Evolutionary conservation across 768 basidiomycete genomes (phyloP).

Genomic region (Amanita exitialis): DNA sequence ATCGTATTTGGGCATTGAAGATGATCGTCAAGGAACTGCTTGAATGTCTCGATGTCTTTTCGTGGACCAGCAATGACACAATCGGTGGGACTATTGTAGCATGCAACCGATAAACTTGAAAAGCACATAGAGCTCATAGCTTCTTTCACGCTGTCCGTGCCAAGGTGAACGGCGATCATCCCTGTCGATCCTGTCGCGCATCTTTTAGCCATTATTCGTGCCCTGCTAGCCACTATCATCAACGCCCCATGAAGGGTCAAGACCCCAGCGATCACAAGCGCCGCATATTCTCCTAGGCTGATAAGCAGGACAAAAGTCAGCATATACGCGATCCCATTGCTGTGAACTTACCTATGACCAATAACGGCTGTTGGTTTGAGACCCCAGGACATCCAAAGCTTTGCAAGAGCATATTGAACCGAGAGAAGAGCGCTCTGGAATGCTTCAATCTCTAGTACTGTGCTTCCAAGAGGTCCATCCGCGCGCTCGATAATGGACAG

Average conservation of each 20-base stretch:
- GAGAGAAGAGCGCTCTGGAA: constrained; percentile 48
- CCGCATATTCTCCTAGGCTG: constrained; percentile 72
- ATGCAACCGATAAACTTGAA: constrained; percentile 38
- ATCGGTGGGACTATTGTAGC: constrained; percentile 49
- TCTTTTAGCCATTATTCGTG: constrained; percentile 40
- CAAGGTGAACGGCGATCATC: constrained; percentile 49
- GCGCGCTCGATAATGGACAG: constrained; percentile 28
- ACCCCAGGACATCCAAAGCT: constrained; percentile 65
- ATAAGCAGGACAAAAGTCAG: constrained; percentile 1
- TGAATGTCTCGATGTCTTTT: constrained; percentile 30
- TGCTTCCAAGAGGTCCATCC: constrained; percentile 12
- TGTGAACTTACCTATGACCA: constrained; percentile 54
- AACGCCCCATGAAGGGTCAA: constrained; percentile 49
- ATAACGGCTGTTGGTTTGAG: constrained; percentile 48
- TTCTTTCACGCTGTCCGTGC: constrained; percentile 20
- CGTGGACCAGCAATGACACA: constrained; percentile 52
- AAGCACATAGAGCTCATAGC: constrained; percentile 25
- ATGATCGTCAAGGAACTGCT: constrained; percentile 25
- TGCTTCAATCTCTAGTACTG: constrained; percentile 29
- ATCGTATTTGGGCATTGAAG: constrained; percentile 28
- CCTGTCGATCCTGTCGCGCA: constrained; percentile 37
- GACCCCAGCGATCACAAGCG: constrained; percentile 53
- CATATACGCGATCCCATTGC: neutral
- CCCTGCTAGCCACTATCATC: constrained; percentile 44
- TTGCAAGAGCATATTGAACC: constrained; percentile 52